phyloP scores from a whole-genome alignment of 352 stramenopile genomes.

The Labyrinthula sp. region DNA sequence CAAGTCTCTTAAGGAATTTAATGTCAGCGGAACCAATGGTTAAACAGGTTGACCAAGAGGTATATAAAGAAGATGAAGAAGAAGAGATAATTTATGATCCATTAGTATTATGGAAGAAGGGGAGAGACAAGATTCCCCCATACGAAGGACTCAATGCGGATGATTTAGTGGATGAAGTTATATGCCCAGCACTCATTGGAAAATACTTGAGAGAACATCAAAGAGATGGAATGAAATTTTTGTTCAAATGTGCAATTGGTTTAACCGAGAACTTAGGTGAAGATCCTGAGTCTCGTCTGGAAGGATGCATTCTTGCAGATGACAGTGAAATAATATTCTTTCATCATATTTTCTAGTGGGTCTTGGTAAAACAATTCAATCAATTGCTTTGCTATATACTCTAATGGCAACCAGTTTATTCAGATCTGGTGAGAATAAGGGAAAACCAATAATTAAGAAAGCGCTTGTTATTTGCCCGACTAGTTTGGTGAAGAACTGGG shows the following conservation, averaged over 20 bases:
- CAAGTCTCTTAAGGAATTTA: too few species aligned
- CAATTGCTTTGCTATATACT: slow-evolving; percentile 48
- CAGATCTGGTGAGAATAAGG: slow-evolving; percentile 17
- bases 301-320: slow-evolving; percentile 22
- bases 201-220: slow-evolving; percentile 25
- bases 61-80: too few species aligned
- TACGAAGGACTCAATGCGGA: slow-evolving; percentile 10
- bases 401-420: too few species aligned
- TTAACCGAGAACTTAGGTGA: slow-evolving; percentile 13
- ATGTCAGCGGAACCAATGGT: too few species aligned
- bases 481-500: slow-evolving; percentile 37
- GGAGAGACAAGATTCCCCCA: slow-evolving; percentile 13
- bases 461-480: slow-evolving; percentile 34
- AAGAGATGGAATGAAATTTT: slow-evolving; percentile 22
- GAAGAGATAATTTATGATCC: too few species aligned
- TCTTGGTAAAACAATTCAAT: slow-evolving; percentile 44
- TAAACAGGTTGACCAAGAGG: too few species aligned
- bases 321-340: too few species aligned
- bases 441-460: slow-evolving; percentile 7
- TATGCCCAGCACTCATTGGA: too few species aligned
- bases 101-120: slow-evolving; percentile 20
- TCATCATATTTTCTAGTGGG: slow-evolving; percentile 27
- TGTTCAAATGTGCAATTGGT: slow-evolving; percentile 22
- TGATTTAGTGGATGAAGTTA: slow-evolving; percentile 12
- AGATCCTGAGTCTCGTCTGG: too few species aligned